Base-by-base conservation (phyloP, 164 flowering plant genomes). In the Magnolia changhungtana region DNA sequence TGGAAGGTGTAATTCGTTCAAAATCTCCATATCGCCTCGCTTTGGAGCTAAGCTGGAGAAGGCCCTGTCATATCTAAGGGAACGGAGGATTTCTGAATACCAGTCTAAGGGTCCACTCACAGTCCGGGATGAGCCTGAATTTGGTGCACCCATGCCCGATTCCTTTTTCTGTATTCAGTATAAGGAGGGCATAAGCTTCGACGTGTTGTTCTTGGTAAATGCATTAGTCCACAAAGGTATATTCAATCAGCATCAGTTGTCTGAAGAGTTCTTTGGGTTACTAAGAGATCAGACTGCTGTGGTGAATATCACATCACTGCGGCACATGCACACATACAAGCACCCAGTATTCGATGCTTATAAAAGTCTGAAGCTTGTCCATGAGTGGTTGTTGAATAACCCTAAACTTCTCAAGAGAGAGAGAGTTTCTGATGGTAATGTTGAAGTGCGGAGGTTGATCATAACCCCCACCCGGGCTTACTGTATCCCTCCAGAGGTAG, bases 401-500 rank as follows among this genome's bases (percentile, higher is more conserved):
- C 98, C 97, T 8, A 87, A 85, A 78, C 88, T 87, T 75, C 67
- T 85, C 29, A 84, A 87, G 82, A 75, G 31, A 50, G 79, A 83
- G 3, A 78, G 71, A 72, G 72, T 76, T 76, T 45, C 80, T 69
- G 88, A 82, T 76, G 91, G 89, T 74, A 83, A 86, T 23, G 86
- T 86, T 19, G 93, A 90, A 75, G 90, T 96, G 16, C 87, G 98
- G 79, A 89, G 97, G 80, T 75, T 96, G 80, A 82, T 89, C 21
- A 92, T 96, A 31, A 93, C 99, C 21, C 99, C 98, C 10, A 84
- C 96, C 5, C 92, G 74, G 85, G 99, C 98, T 0, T 92, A 94
- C 70, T 94, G 98, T 79, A 89, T 94, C 75, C 97, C 94, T 29
- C 98, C 98, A 18, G 92, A 85, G 82, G 90, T 90, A 67, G 99